A percentile compares a stretch with the other conserved stretches of the same genome.
Conservation (phyloP, 129 eudicot species). For the Escallonia rubra region DNA sequence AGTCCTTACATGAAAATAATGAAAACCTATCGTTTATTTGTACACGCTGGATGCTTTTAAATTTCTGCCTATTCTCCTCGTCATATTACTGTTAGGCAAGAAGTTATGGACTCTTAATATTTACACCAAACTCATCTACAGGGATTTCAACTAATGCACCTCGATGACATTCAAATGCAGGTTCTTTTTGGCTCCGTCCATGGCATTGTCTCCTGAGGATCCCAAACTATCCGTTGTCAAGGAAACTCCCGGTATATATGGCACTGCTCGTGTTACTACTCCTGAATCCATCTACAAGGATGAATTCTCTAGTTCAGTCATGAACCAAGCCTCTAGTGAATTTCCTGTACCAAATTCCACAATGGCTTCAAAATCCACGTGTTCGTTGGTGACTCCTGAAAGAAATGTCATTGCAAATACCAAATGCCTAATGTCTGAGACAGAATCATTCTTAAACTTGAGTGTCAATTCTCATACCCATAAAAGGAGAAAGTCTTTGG, state of each 20-base stretch:
- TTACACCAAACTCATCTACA: not conserved
- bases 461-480: conserved; percentile 58
- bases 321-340: conserved; percentile 24
- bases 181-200: conserved; percentile 30
- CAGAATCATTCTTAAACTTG: conserved; percentile 33
- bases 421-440: conserved; percentile 19
- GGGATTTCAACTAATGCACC: not conserved
- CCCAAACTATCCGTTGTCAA: conserved; percentile 40
- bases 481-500: conserved; percentile 53
- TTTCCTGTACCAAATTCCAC: conserved; percentile 22
- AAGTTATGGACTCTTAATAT: not conserved
- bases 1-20: too few species aligned
- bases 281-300: conserved; percentile 38
- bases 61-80: not conserved
- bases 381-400: conserved; percentile 47
- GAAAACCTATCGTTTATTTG: too few species aligned
- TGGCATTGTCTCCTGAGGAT: conserved; percentile 27
- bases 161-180: conserved; percentile 27
- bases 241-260: conserved; percentile 43
- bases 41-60: not conserved
- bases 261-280: conserved; percentile 9
- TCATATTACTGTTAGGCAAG: not conserved
- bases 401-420: conserved; percentile 12
- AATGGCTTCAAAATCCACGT: conserved; percentile 24
- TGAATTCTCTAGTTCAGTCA: conserved; percentile 38